Evolutionary conservation across 345 rosid species (phyloP), one percentile per base, ranked within the genome.

Genomic region (Arabidopsis arenosa): DNA sequence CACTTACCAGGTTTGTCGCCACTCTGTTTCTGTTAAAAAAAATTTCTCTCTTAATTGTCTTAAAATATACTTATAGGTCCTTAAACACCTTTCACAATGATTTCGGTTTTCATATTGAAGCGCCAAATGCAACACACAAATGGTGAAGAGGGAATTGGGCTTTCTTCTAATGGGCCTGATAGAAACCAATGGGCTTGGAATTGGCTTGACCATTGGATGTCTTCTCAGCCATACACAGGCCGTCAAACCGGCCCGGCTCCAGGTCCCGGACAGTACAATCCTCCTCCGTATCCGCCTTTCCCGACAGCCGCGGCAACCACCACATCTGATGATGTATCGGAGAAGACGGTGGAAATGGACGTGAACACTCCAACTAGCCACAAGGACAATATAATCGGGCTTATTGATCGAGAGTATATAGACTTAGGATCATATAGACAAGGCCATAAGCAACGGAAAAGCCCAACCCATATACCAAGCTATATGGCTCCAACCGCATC

Each of bases 141-240:
- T 15, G 78, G 63, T 6, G 75, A 75, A 1, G 94, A 85, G 6
- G 37, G 11, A 9, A 15, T 54, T 53, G 89, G 80, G 17, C 52
- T 84, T 1, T 79, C 80, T 39, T 66, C 33, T 4, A 62, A 80
- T 7, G 95, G 86, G 35, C 71, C 56, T 1, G 92, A 85, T 28
- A 87, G 83, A 74, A 81, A 76, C 11, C 88, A 87, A 33, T 87
- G 91, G 99, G 96, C 91, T 4, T 90, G 92, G 97, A 95, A 95
- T 47, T 95, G 97, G 97, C 88, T 92, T 7, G 96, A 95, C 73
- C 86, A 83, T 15, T 92, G 99, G 99, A 90, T 95, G 97, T 86
- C 97, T 15, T 66, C 96, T 1, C 97, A 94, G 43, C 92, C 93
- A 8, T 68, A 85, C 75, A 74, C 85, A 2, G 36, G 70, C 14